A percentile compares a stretch with the other conserved stretches of the same genome.
Evolutionary conservation across 164 flowering plant species (phyloP).

Genomic region (Vitis riparia): DNA sequence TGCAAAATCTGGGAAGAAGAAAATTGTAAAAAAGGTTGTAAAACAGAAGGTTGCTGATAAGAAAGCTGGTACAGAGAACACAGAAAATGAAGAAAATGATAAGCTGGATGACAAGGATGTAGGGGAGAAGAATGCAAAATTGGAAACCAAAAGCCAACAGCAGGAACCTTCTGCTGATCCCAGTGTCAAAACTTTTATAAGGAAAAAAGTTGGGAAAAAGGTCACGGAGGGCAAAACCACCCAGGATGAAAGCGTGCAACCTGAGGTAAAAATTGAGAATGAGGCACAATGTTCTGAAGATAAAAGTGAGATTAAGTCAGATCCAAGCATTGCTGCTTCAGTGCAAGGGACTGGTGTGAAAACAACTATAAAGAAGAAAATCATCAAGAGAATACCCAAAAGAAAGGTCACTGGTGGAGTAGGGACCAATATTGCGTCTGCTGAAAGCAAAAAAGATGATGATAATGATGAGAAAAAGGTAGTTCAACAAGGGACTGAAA

Average conservation of each 20-base stretch:
- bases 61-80: slow-evolving; percentile 24
- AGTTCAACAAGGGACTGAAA: slow-evolving; percentile 18
- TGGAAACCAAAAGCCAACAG: slow-evolving; percentile 30
- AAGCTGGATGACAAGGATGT: slow-evolving; percentile 32
- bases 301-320: slow-evolving; percentile 32
- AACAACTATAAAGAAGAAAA: slow-evolving; percentile 55
- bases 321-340: slow-evolving; percentile 24
- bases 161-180: slow-evolving; percentile 36
- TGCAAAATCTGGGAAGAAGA: slow-evolving; percentile 61
- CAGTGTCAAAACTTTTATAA: slow-evolving; percentile 37
- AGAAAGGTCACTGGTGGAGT: slow-evolving; percentile 34
- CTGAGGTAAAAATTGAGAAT: slow-evolving; percentile 34
- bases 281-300: slow-evolving; percentile 30
- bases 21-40: slow-evolving; percentile 61
- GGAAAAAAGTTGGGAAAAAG: slow-evolving; percentile 49
- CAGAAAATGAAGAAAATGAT: slow-evolving; percentile 25
- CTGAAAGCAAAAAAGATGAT: slow-evolving; percentile 28
- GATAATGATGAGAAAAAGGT: slow-evolving; percentile 23
- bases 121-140: slow-evolving; percentile 24
- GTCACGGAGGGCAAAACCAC: slow-evolving; percentile 23
- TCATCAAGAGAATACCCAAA: slow-evolving; percentile 62
- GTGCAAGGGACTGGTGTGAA: slow-evolving; percentile 36
- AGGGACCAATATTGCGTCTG: slow-evolving; percentile 14
- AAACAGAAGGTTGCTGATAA: slow-evolving; percentile 59
- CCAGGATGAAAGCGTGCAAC: slow-evolving; percentile 14